phyloP scores from a whole-genome alignment of 2,329 filamentous ascomycete genomes.

The Colletotrichum sp. region DNA sequence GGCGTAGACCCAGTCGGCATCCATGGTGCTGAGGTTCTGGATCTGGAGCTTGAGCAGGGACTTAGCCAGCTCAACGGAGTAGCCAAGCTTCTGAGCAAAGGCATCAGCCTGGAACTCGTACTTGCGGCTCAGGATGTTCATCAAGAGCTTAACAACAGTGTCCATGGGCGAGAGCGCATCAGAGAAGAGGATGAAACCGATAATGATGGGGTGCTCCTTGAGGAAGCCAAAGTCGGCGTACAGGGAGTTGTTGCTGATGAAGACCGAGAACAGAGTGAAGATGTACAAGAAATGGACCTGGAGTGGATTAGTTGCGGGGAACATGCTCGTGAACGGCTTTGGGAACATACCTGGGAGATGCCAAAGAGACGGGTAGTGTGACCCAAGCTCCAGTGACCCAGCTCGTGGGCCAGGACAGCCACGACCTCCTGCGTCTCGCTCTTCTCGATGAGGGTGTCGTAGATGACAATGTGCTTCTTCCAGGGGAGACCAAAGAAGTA shows the following conservation, averaged over 20 bases:
- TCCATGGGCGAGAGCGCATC: conserved; percentile 96
- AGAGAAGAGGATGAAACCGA: conserved; percentile 97
- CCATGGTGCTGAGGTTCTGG: conserved; percentile 98
- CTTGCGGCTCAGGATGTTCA: conserved; percentile 93
- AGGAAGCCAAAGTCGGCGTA: conserved; percentile 92
- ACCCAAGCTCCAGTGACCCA: conserved; percentile 95
- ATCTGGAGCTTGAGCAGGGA: conserved; percentile 97
- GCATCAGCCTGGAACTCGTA: conserved; percentile 97
- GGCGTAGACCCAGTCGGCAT: conserved; percentile 97
- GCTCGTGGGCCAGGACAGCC: conserved; percentile 91
- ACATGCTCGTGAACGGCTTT: background rate
- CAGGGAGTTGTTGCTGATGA: conserved; percentile 92
- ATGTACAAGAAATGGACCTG: conserved; percentile 95
- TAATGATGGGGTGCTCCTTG: conserved; percentile 85
- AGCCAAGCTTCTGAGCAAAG: conserved; percentile 87
- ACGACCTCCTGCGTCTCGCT: conserved; percentile 91
- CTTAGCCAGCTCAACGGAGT: conserved; percentile 79
- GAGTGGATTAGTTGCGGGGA: conserved; percentile 8
- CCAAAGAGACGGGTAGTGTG: conserved; percentile 92
- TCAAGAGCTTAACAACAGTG: conserved; percentile 88
- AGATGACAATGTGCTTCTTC: conserved; percentile 99
- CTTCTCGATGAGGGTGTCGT: conserved; percentile 97
- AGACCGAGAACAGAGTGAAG: conserved; percentile 94
- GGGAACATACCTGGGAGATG: conserved; percentile 73
- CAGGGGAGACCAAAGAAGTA: conserved; percentile 98